Percentiles rank a stretch among this genome's conserved stretches.
Conservation (phyloP, 805 yeast species). For the Starmerella floris region DNA sequence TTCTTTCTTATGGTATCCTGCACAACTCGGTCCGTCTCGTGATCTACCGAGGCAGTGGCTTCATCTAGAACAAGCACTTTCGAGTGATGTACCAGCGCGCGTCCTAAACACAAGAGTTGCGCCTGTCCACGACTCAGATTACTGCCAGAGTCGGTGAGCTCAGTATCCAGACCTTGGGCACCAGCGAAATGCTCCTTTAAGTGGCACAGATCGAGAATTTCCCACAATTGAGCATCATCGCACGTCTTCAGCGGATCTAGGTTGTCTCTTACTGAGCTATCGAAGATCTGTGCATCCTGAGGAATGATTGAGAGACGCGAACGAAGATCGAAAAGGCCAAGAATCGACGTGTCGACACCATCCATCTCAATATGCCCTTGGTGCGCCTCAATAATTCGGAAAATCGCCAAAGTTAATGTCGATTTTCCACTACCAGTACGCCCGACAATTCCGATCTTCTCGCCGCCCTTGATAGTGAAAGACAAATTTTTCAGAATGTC, state of each 20-base stretch:
- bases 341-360: constrained; percentile 46
- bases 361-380: constrained; percentile 60
- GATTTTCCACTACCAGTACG: constrained; percentile 96
- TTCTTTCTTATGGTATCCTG: constrained; percentile 61
- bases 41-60: constrained; percentile 71
- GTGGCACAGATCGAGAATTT: constrained; percentile 64
- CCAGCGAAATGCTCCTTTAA: constrained; percentile 53
- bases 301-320: constrained; percentile 74
- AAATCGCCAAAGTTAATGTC: constrained; percentile 67
- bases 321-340: constrained; percentile 70
- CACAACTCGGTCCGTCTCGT: constrained; percentile 59
- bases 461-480: constrained; percentile 51
- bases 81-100: constrained; percentile 59
- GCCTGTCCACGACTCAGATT: constrained; percentile 74
- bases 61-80: constrained; percentile 65
- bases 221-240: constrained; percentile 65
- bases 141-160: constrained; percentile 56
- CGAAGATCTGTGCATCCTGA: constrained; percentile 85
- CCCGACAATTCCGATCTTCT: constrained; percentile 90
- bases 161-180: constrained; percentile 39
- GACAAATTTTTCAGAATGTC: constrained; percentile 58
- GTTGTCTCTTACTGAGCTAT: constrained; percentile 74
- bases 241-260: constrained; percentile 64
- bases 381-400: constrained; percentile 69
- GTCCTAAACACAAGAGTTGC: constrained; percentile 63